These are phyloP conservation scores for Candida coquimbonensis DNA, from an alignment of 805 yeast genomes.

Conservation along the genomic window DNA sequence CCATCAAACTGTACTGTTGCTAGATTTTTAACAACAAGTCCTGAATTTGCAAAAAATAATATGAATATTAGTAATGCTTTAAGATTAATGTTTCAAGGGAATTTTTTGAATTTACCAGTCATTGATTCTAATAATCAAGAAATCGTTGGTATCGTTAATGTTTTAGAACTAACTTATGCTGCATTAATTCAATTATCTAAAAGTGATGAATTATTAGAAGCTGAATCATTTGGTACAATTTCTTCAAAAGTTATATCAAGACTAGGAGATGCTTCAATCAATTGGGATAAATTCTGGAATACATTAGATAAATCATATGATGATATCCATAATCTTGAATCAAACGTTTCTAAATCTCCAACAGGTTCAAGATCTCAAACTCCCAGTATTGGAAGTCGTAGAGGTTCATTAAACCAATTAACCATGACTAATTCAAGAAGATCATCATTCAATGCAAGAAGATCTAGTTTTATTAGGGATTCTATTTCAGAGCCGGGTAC, in stretches of 20 bases:
- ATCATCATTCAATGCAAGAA: conserved; percentile 12
- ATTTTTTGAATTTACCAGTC: conserved; percentile 37
- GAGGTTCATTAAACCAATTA: conserved; percentile 16
- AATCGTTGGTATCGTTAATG: conserved; percentile 37
- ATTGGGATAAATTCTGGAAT: conserved; percentile 29
- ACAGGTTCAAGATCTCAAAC: conserved; percentile 19
- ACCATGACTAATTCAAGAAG: conserved; percentile 15
- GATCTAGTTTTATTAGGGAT: conserved; percentile 9
- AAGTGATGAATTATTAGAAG: conserved; percentile 17
- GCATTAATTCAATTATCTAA: conserved; percentile 30
- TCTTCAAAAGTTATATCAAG: conserved; percentile 19
- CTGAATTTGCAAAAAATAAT: conserved; percentile 35
- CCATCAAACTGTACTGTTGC: conserved; percentile 32
- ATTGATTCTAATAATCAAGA: conserved; percentile 21
- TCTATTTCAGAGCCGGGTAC: conserved; percentile 2
- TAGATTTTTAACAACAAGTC: conserved; percentile 38
- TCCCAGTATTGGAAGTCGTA: conserved; percentile 13
- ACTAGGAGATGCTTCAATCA: conserved; percentile 18
- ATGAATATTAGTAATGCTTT: conserved; percentile 37
- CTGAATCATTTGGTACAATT: conserved; percentile 14
- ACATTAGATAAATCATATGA: conserved; percentile 24
- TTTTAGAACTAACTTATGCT: conserved; percentile 36
- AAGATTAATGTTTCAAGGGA: conserved; percentile 40
- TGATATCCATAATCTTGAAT: conserved; percentile 21
- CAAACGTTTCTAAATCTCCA: conserved; percentile 19